phyloP scores from a whole-genome alignment of 441 rosid genomes.

The Corymbia citriodora region DNA sequence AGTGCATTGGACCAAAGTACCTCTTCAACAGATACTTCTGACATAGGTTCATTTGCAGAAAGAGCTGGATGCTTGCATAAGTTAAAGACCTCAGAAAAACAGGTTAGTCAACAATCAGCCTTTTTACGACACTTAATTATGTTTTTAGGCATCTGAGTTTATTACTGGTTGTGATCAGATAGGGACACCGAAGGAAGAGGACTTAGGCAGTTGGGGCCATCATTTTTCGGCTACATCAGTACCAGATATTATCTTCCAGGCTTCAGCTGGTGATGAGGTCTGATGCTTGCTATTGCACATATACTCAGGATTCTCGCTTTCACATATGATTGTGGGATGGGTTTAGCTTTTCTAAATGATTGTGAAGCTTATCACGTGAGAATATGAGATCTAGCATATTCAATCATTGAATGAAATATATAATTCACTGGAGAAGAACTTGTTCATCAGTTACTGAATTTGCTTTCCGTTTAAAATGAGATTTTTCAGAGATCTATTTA shows the following conservation, averaged over 20 bases:
- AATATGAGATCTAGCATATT: not conserved
- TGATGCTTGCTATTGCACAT: not conserved
- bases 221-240: conserved; percentile 66
- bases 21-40: conserved; percentile 33
- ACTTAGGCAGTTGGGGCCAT: conserved; percentile 92
- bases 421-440: not conserved
- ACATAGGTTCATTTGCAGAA: conserved; percentile 88
- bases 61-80: conserved; percentile 60
- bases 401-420: not conserved
- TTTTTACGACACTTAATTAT: not conserved
- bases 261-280: conserved; percentile 95
- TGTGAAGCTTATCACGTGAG: not conserved
- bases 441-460: not conserved
- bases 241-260: conserved; percentile 81
- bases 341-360: not conserved
- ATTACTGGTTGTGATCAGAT: conserved; percentile 39
- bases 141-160: not conserved
- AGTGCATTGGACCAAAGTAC: conserved; percentile 10
- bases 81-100: conserved; percentile 79
- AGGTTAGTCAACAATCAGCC: conserved; percentile 36
- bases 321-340: not conserved
- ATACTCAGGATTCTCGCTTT: not conserved
- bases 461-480: not conserved
- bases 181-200: conserved; percentile 89
- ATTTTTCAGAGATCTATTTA: not conserved